Evolutionary conservation across 345 rosid genomes (phyloP).

Genomic region (Eutrema japonicum): DNA sequence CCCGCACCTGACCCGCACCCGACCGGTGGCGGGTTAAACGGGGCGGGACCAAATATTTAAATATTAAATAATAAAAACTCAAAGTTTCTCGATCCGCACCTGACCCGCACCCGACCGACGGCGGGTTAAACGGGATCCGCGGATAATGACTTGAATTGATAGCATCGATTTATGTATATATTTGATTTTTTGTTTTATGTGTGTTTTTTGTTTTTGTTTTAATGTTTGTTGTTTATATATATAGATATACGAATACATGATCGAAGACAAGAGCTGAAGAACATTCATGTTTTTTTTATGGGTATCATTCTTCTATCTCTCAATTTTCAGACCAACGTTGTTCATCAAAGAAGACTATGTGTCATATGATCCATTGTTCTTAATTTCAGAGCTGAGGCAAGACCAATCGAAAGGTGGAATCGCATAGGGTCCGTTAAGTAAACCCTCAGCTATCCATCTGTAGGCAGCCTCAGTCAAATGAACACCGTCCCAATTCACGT

Average conservation of each 20-base stretch:
- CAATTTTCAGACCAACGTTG: not conserved
- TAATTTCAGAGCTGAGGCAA: constrained; percentile 20
- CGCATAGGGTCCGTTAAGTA: constrained; percentile 35
- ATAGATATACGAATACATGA: not conserved
- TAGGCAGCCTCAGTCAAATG: constrained; percentile 48
- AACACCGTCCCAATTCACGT: constrained; percentile 52
- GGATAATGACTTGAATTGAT: no score
- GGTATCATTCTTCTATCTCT: not conserved
- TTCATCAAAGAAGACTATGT: constrained; percentile 2
- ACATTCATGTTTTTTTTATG: not conserved
- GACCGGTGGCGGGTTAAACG: no score
- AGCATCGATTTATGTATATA: no score
- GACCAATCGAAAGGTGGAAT: constrained; percentile 36
- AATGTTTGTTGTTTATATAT: no score
- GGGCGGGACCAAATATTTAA: no score
- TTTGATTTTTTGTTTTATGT: no score
- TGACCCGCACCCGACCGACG: no score
- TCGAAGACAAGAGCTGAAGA: not conserved
- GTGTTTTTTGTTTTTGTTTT: no score
- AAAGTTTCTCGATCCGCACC: no score
- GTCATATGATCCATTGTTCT: constrained; percentile 10
- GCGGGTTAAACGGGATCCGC: no score
- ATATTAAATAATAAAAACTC: no score
- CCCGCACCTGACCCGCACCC: no score
- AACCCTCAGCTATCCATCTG: constrained; percentile 30